Percentiles rank a stretch among this genome's conserved stretches.
Conservation (phyloP, 345 rosid species). For the Citrus reticulata region DNA sequence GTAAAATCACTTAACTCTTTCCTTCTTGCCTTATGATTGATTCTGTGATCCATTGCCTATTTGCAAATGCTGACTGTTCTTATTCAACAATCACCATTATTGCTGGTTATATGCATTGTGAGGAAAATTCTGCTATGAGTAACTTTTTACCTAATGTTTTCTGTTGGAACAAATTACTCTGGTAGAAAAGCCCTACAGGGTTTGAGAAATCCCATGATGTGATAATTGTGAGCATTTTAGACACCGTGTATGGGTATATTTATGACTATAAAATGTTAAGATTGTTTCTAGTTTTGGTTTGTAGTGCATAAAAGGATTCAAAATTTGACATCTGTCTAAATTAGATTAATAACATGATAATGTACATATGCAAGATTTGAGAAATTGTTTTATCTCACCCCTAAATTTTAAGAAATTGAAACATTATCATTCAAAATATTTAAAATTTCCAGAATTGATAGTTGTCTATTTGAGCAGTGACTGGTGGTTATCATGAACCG, state of each 20-base stretch:
- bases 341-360: neutral
- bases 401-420: no score
- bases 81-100: neutral
- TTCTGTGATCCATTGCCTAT: no score
- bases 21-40: neutral
- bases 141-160: neutral
- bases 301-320: neutral
- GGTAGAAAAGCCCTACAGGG: neutral
- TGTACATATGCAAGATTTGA: neutral
- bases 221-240: neutral
- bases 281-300: neutral
- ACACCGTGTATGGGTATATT: neutral
- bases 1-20: slow-evolving; percentile 26
- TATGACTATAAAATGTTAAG: neutral
- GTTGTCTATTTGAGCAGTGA: no score
- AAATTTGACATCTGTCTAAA: neutral
- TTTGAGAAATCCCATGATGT: neutral
- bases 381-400: no score
- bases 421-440: no score
- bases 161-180: neutral
- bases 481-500: no score
- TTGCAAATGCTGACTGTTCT: neutral
- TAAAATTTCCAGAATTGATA: no score
- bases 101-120: neutral
- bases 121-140: neutral